Evolutionary conservation across 2,329 filamentous ascomycete genomes (phyloP).

Genomic region (Lasiodiplodia theobromae): DNA sequence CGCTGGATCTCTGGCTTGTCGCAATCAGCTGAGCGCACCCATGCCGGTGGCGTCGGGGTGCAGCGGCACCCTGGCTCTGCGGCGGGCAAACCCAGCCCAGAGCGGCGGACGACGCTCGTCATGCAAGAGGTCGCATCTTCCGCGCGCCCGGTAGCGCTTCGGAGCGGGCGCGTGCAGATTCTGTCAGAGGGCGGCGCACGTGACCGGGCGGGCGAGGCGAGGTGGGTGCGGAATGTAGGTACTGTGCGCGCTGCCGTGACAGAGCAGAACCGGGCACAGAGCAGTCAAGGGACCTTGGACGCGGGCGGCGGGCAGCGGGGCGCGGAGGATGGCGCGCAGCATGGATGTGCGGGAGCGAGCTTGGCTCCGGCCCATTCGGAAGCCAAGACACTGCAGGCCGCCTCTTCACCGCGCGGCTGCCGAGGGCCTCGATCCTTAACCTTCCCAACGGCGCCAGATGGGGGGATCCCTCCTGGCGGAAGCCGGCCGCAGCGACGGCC

Average conservation of each 20-base stretch:
- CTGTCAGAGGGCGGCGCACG: conserved; percentile 7
- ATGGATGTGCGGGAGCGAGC: conserved; percentile 14
- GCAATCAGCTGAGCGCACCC: conserved; percentile 29
- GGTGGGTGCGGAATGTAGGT: not conserved
- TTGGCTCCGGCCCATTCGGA: conserved; percentile 6
- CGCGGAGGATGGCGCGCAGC: conserved; percentile 13
- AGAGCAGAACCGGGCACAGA: conserved; percentile 1
- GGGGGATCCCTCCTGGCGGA: not conserved
- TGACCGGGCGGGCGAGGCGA: not conserved
- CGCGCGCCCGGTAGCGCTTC: conserved; percentile 22
- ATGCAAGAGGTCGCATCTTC: conserved; percentile 24
- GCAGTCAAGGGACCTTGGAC: not conserved
- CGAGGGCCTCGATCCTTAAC: conserved; percentile 11
- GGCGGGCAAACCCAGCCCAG: conserved; percentile 21
- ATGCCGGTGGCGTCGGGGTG: conserved; percentile 25
- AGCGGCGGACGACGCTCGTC: conserved; percentile 23
- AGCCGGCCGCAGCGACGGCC: conserved; percentile 8
- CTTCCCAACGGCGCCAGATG: conserved; percentile 9
- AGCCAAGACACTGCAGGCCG: conserved; percentile 9
- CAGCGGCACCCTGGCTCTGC: conserved; percentile 21
- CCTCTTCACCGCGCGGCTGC: conserved; percentile 5
- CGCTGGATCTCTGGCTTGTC: conserved; percentile 25
- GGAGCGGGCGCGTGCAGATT: conserved; percentile 29
- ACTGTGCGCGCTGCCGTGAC: not conserved
- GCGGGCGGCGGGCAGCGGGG: conserved; percentile 14